These are phyloP conservation scores for Cymodocea nodosa DNA, from an alignment of 116 monocot species.

Conservation along the genomic window DNA sequence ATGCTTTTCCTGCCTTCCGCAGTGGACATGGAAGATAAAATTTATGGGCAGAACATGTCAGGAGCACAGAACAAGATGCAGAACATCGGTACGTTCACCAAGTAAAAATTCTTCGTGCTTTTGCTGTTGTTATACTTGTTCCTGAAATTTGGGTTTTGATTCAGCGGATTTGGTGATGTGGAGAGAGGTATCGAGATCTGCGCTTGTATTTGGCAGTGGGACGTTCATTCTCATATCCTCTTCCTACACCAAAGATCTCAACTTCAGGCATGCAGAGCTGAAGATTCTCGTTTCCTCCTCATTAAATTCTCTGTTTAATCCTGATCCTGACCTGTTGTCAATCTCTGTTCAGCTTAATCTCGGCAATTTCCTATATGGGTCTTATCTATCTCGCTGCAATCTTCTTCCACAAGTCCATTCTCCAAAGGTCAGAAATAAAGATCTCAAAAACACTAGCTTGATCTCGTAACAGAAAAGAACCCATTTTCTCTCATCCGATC, in stretches of 20 bases:
- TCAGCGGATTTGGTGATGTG: conserved; percentile 97
- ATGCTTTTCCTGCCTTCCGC: background rate
- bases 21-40: conserved; percentile 23
- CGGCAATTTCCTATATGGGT: conserved; percentile 59
- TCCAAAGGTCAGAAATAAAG: conserved; percentile 31
- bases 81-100: conserved; percentile 41
- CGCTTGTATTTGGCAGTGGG: conserved; percentile 74
- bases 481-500: background rate
- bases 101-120: background rate
- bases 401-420: conserved; percentile 58
- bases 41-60: conserved; percentile 5
- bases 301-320: background rate
- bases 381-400: conserved; percentile 60
- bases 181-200: conserved; percentile 79
- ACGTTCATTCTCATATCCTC: conserved; percentile 63
- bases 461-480: background rate
- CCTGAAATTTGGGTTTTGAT: background rate
- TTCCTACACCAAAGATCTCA: conserved; percentile 62
- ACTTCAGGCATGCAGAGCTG: conserved; percentile 40
- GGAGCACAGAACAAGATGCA: conserved; percentile 32
- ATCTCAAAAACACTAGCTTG: background rate
- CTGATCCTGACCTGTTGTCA: background rate
- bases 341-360: conserved; percentile 44
- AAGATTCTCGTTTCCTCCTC: background rate
- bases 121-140: background rate